Conservation (phyloP, 164 flowering plant genomes). For the Stephania yunnanensis region DNA sequence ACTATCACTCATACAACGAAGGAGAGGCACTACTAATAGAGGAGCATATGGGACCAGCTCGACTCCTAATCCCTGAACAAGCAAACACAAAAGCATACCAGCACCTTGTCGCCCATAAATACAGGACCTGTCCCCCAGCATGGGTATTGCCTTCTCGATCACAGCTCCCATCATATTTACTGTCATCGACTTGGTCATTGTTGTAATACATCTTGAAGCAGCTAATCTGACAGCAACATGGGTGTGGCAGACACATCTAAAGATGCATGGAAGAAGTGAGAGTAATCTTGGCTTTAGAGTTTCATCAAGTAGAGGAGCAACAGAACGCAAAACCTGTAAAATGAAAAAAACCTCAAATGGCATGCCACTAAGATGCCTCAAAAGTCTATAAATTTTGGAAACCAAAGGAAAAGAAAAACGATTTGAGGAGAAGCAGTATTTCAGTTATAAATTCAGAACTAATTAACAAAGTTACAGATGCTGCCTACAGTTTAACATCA, state of each 20-base stretch:
- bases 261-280: slow-evolving; percentile 79
- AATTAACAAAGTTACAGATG: too few species aligned
- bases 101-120: slow-evolving; percentile 91
- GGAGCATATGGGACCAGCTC: slow-evolving; percentile 92
- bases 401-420: not conserved
- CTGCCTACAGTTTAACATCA: not conserved
- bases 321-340: slow-evolving; percentile 73
- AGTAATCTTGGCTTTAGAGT: slow-evolving; percentile 55
- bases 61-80: slow-evolving; percentile 81
- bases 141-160: slow-evolving; percentile 70
- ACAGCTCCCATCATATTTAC: slow-evolving; percentile 70
- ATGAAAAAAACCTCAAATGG: not conserved
- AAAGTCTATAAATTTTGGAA: not conserved
- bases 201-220: slow-evolving; percentile 90
- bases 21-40: slow-evolving; percentile 87
- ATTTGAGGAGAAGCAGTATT: too few species aligned
- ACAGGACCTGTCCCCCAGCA: slow-evolving; percentile 70
- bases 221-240: slow-evolving; percentile 94
- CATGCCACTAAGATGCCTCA: not conserved
- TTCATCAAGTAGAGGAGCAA: slow-evolving; percentile 68
- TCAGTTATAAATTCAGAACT: too few species aligned
- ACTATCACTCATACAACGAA: slow-evolving; percentile 94
- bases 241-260: slow-evolving; percentile 71
- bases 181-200: slow-evolving; percentile 89
- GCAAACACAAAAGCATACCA: slow-evolving; percentile 89